A percentile compares a stretch with the other conserved stretches of the same genome.
Evolutionary conservation across 1,284 basidiomycete species (phyloP).

Genomic region (Coriolopsis trogii): DNA sequence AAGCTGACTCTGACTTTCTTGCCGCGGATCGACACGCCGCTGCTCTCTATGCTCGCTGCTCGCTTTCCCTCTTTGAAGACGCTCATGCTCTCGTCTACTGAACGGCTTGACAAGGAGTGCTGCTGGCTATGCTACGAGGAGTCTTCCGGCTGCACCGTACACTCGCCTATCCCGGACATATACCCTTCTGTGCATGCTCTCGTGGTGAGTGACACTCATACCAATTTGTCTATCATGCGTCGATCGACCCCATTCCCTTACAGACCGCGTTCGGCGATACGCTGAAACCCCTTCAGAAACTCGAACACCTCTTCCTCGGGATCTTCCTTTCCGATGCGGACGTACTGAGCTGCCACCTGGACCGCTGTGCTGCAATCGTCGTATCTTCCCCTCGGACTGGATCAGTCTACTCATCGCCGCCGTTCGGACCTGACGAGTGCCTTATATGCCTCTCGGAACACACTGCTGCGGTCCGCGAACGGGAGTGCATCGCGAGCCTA

Average conservation of each 20-base stretch:
- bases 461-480: constrained; percentile 34
- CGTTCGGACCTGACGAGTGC: constrained; percentile 40
- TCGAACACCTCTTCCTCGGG: constrained; percentile 60
- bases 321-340: constrained; percentile 55
- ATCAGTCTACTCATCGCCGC: constrained; percentile 28
- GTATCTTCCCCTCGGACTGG: constrained; percentile 42
- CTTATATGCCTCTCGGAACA: constrained; percentile 33
- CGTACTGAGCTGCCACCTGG: constrained; percentile 37
- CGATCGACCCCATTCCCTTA: neutral
- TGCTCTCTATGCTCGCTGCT: constrained; percentile 50
- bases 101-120: constrained; percentile 55
- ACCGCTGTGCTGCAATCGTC: constrained; percentile 40
- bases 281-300: constrained; percentile 24
- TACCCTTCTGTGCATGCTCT: constrained; percentile 45
- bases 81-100: constrained; percentile 58
- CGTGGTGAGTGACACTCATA: constrained; percentile 45
- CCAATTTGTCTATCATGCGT: neutral
- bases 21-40: constrained; percentile 51
- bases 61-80: constrained; percentile 46
- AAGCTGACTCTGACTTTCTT: constrained; percentile 52
- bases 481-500: constrained; percentile 46
- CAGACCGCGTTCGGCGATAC: constrained; percentile 6
- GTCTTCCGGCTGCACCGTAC: constrained; percentile 51
- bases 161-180: constrained; percentile 63
- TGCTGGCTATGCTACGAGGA: constrained; percentile 69